Base-by-base conservation (phyloP, 805 yeast species). In the Candida xyloterini region DNA sequence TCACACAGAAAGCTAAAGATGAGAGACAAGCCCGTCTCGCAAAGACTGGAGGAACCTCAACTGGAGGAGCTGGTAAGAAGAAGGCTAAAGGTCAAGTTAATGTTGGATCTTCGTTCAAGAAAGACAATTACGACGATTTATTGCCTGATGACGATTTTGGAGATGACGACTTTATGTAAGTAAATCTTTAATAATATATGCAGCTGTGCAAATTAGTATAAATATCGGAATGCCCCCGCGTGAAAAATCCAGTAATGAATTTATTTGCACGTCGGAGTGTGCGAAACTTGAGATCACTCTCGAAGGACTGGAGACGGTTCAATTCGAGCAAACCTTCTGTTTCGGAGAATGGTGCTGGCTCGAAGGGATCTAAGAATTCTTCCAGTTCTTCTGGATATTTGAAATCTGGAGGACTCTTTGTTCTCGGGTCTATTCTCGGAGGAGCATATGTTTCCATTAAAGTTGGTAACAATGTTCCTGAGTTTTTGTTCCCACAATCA, bases 41-140 rank as follows among this genome's bases (percentile, higher is more conserved):
- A 53, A 83, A 81, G 60, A 73, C 86, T 40, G 91, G 93, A 47
- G 93, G 91, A 49, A 84, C 95, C 20, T 78, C 91, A 27, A 77
- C 87, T 16, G 95, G 95, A 55, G 96, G 96, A 60, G 93, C 95
- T 27, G 95, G 95, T 66, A 89, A 90, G 76, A 84, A 84, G 78
- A 91, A 90, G 78, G 96, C 88, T 43, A 84, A 84, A 65, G 83
- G 86, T 42, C 74, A 79, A 41, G 83, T 87, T 31, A 83, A 81
- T 60, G 70, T 84, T 37, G 78, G 77, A 34, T 60, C 66, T 24
- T 60, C 66, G 4, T 73, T 73, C 66, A 84, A 81, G 72, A 82
- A 83, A 64, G 88, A 81, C 55, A 69, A 68, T 36, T 71, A 73
- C 27, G 79, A 78, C 50, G 85, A 74, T 42, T 71, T 69, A 53